Conservation (phyloP, 768 basidiomycete species). For the Leccinum rimulosum region DNA sequence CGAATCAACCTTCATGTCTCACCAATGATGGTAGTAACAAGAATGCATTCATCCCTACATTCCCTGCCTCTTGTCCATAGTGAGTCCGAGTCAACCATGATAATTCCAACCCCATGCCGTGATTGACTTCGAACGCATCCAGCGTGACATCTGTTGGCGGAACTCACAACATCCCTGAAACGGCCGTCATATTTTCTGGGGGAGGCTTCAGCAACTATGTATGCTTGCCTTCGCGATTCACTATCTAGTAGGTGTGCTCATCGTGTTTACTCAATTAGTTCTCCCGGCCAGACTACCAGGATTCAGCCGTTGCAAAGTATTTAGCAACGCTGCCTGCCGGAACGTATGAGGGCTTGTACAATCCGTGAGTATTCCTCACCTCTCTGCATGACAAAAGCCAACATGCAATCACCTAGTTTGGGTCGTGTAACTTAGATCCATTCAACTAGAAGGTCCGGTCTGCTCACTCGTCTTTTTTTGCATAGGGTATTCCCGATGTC, state of each 20-base stretch:
- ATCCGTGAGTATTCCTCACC: constrained; percentile 39
- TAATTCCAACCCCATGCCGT: not conserved
- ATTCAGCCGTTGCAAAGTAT: constrained; percentile 41
- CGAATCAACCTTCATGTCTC: constrained; percentile 45
- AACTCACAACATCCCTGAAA: constrained; percentile 58
- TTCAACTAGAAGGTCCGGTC: not conserved
- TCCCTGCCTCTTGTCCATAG: constrained; percentile 64
- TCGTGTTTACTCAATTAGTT: constrained; percentile 36
- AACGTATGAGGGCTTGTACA: constrained; percentile 56
- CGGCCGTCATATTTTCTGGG: constrained; percentile 59
- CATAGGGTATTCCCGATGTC: constrained; percentile 60
- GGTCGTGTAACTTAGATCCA: constrained; percentile 37
- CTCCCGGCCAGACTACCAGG: constrained; percentile 52
- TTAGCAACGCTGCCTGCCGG: constrained; percentile 27
- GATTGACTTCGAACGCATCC: not conserved
- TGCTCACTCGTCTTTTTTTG: not conserved
- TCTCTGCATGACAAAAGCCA: not conserved
- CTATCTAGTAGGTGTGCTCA: constrained; percentile 4
- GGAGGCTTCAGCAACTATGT: constrained; percentile 76
- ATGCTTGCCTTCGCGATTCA: constrained; percentile 8
- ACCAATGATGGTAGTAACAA: constrained; percentile 57
- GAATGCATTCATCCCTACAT: constrained; percentile 53
- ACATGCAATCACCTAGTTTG: not conserved
- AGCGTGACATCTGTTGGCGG: constrained; percentile 76
- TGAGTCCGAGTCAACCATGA: constrained; percentile 34